A percentile compares a stretch with the other conserved stretches of the same genome.
These are phyloP conservation scores for Cucurbita argyrosperma DNA, from an alignment of 306 rosid species.

Conservation along the genomic window DNA sequence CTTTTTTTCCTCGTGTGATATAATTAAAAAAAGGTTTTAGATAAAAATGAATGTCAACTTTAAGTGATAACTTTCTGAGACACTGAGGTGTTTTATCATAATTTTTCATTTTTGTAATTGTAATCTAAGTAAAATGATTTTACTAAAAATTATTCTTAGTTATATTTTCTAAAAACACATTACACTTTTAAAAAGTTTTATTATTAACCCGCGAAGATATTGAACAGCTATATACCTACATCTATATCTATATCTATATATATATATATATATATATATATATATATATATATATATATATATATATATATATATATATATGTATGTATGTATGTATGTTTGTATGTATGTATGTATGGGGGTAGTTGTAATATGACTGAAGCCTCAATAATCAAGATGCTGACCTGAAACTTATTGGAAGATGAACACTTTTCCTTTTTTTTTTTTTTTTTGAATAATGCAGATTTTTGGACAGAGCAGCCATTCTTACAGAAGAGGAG, in stretches of 20 bases:
- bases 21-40: not conserved
- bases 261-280: too few species aligned
- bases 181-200: too few species aligned
- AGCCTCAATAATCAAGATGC: not conserved
- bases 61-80: not conserved
- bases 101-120: not conserved
- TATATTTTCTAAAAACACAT: too few species aligned
- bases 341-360: too few species aligned
- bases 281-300: too few species aligned
- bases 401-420: not conserved
- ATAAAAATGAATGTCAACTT: not conserved
- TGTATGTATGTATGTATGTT: too few species aligned
- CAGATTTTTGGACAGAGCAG: conserved; percentile 48
- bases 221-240: too few species aligned
- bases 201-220: too few species aligned
- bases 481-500: conserved; percentile 18
- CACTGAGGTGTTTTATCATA: not conserved
- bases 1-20: not conserved
- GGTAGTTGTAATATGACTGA: not conserved
- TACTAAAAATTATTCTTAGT: not conserved
- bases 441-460: not conserved
- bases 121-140: not conserved
- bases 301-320: too few species aligned
- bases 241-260: too few species aligned
- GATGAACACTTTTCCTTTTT: not conserved